A percentile compares a stretch with the other conserved stretches of the same genome.
Evolutionary conservation across 305 asterid species (phyloP).

Genomic region (Fraxinus paxiana): DNA sequence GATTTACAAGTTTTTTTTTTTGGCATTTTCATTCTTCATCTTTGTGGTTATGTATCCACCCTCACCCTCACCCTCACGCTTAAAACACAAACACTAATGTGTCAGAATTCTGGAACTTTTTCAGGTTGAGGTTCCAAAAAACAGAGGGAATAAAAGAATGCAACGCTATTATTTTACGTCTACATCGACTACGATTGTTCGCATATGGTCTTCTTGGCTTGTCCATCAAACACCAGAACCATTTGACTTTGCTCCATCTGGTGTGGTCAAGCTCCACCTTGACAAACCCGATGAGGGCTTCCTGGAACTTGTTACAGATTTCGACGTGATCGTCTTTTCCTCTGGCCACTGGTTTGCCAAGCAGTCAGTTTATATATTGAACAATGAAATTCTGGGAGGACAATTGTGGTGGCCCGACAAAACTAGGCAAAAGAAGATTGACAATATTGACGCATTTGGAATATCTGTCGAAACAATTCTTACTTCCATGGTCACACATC

Average conservation of each 20-base stretch:
- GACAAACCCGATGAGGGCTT: slow-evolving; percentile 76
- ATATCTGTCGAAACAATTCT: slow-evolving; percentile 74
- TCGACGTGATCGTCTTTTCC: slow-evolving; percentile 77
- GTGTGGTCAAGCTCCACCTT: slow-evolving; percentile 74
- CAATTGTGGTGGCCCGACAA: slow-evolving; percentile 87
- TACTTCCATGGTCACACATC: slow-evolving; percentile 63
- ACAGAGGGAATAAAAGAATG: slow-evolving; percentile 70
- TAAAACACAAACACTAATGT: neutral
- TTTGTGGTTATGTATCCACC: neutral
- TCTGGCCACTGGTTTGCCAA: slow-evolving; percentile 99
- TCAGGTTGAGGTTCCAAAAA: slow-evolving; percentile 81
- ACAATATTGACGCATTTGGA: slow-evolving; percentile 72
- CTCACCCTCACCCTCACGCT: neutral
- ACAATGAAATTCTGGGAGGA: slow-evolving; percentile 82
- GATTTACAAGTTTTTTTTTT: no score
- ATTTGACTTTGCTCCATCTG: slow-evolving; percentile 64
- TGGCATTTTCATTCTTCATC: neutral
- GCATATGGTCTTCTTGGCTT: slow-evolving; percentile 98
- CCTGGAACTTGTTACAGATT: slow-evolving; percentile 57
- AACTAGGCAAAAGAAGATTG: slow-evolving; percentile 43
- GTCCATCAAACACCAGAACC: slow-evolving; percentile 67
- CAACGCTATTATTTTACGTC: slow-evolving; percentile 81
- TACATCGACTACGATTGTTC: slow-evolving; percentile 70
- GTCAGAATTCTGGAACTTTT: slow-evolving; percentile 13
- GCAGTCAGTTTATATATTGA: slow-evolving; percentile 69